Evolutionary conservation across 257 asterid genomes (phyloP).

Genomic region (Linaria vulgaris): DNA sequence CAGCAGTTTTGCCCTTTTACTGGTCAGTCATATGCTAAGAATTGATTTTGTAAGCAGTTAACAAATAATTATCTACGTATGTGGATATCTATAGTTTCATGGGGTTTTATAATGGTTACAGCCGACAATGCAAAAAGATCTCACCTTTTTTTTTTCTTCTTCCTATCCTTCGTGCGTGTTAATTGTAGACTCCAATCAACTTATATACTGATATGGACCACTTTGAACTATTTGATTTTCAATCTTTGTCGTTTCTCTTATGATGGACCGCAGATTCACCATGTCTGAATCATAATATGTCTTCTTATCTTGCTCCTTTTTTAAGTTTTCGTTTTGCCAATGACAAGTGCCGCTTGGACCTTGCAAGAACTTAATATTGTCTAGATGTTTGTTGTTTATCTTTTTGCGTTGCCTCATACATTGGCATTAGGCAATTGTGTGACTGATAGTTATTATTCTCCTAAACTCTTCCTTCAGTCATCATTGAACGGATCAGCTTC

Average conservation of each 20-base stretch:
- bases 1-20: background rate
- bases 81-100: background rate
- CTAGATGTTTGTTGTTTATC: conserved; percentile 11
- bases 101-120: background rate
- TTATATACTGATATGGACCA: background rate
- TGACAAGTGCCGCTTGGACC: conserved; percentile 3
- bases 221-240: conserved; percentile 21
- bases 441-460: conserved; percentile 20
- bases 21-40: conserved; percentile 6
- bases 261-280: conserved; percentile 8
- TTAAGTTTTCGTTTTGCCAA: conserved; percentile 4
- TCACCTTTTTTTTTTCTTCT: background rate
- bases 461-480: conserved; percentile 54
- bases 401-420: conserved; percentile 12
- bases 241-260: background rate
- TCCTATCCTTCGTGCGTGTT: conserved; percentile 16
- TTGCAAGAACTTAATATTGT: conserved; percentile 11
- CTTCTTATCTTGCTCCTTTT: conserved; percentile 8
- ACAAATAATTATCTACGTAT: background rate
- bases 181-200: conserved; percentile 3
- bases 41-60: background rate
- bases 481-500: conserved; percentile 83
- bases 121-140: conserved; percentile 11
- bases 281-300: conserved; percentile 13
- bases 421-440: conserved; percentile 4